phyloP scores from a whole-genome alignment of 2,329 filamentous ascomycete genomes.

The Fusarium scirpi region DNA sequence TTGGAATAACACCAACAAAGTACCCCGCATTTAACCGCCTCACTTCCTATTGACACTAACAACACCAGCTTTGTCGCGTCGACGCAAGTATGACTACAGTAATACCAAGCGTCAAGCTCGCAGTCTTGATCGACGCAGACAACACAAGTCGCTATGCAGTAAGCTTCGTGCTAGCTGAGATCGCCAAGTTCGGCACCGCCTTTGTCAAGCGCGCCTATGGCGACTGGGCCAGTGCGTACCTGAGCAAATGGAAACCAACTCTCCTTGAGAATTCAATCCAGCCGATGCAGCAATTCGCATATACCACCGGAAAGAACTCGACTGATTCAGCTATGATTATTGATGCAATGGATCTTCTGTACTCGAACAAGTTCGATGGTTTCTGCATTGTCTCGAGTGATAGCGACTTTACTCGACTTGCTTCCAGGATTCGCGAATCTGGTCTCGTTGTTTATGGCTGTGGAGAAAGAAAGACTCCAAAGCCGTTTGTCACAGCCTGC shows the following conservation, averaged over 20 bases:
- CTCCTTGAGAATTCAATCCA: constrained; percentile 51
- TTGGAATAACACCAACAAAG: too few relatives aligned
- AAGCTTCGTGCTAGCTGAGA: constrained; percentile 44
- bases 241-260: constrained; percentile 49
- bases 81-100: neutral
- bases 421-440: constrained; percentile 49
- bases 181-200: constrained; percentile 51
- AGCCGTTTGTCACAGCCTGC: constrained; percentile 50
- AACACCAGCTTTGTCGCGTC: neutral
- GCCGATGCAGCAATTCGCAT: constrained; percentile 54
- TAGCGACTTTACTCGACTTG: constrained; percentile 53
- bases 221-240: constrained; percentile 49
- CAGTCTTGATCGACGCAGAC: neutral
- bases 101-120: neutral
- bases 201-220: constrained; percentile 51
- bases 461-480: constrained; percentile 50
- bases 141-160: constrained; percentile 1
- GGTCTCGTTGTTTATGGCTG: constrained; percentile 48
- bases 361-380: constrained; percentile 49
- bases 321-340: constrained; percentile 54
- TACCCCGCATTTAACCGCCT: neutral
- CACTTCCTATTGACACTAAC: neutral
- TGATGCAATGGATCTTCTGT: constrained; percentile 55
- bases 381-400: constrained; percentile 53
- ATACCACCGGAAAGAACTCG: constrained; percentile 52